Evolutionary conservation across 2,329 filamentous ascomycete genomes (phyloP).

Genomic region (Microthyrium microscopicum): DNA sequence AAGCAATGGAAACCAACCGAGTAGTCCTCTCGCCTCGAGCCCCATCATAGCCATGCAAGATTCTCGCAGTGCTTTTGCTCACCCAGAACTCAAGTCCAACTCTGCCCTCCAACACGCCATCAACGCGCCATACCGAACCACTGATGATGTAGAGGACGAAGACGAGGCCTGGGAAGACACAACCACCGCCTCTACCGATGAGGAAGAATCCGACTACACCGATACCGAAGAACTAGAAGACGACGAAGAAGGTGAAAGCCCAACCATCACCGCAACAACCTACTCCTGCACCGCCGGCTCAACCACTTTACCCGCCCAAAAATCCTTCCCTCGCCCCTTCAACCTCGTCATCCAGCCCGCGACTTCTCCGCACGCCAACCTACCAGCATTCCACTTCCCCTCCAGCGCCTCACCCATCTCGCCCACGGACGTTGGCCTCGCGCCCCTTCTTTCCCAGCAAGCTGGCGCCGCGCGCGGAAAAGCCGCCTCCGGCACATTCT

Average conservation of each 20-base stretch:
- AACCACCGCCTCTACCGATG: background rate
- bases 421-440: too few relatives aligned
- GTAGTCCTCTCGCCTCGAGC: conserved; percentile 20
- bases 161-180: background rate
- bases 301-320: background rate
- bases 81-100: background rate
- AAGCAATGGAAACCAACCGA: conserved; percentile 9
- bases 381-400: too few relatives aligned
- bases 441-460: too few relatives aligned
- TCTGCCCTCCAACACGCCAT: background rate
- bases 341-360: too few relatives aligned
- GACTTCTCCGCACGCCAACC: too few relatives aligned
- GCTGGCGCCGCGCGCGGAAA: too few relatives aligned
- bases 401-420: too few relatives aligned
- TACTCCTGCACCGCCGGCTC: background rate
- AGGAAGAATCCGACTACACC: background rate
- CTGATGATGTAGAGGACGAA: background rate
- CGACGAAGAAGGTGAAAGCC: background rate
- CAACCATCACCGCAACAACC: background rate
- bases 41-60: conserved; percentile 19
- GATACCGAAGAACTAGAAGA: background rate
- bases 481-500: background rate
- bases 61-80: conserved; percentile 9
- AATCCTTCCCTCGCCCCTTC: background rate
- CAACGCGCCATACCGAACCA: background rate